A percentile compares a stretch with the other conserved stretches of the same genome.
Conservation (phyloP, 225 moss, liverwort and hornwort species). For the Asterella californica region DNA sequence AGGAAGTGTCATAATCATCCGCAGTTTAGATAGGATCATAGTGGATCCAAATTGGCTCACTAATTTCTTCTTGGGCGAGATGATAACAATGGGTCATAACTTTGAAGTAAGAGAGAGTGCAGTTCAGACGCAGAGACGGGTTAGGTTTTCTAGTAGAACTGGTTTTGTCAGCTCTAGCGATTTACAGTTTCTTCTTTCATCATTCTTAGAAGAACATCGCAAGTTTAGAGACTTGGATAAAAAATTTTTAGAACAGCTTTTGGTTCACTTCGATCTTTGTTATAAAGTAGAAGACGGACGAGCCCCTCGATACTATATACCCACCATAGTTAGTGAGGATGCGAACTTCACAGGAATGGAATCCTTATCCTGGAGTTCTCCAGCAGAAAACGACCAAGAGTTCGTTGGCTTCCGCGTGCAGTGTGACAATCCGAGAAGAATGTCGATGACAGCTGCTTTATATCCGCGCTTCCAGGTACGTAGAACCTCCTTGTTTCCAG, state of each 20-base stretch:
- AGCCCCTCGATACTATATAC: neutral
- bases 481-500: neutral
- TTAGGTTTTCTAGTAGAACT: too few species aligned
- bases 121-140: too few species aligned
- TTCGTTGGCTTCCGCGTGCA: conserved; percentile 16
- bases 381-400: neutral
- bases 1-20: too few species aligned
- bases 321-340: neutral
- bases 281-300: neutral
- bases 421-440: too few species aligned
- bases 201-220: neutral
- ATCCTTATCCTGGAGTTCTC: too few species aligned
- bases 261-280: neutral
- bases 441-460: too few species aligned
- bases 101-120: too few species aligned
- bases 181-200: neutral
- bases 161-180: too few species aligned
- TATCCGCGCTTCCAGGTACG: conserved; percentile 18
- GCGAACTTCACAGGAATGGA: too few species aligned
- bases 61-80: neutral
- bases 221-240: neutral
- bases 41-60: conserved; percentile 15
- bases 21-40: neutral
- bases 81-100: too few species aligned
- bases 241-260: neutral